These are phyloP conservation scores for Citrus reticulata DNA, from an alignment of 345 rosid genomes.

Conservation along the genomic window DNA sequence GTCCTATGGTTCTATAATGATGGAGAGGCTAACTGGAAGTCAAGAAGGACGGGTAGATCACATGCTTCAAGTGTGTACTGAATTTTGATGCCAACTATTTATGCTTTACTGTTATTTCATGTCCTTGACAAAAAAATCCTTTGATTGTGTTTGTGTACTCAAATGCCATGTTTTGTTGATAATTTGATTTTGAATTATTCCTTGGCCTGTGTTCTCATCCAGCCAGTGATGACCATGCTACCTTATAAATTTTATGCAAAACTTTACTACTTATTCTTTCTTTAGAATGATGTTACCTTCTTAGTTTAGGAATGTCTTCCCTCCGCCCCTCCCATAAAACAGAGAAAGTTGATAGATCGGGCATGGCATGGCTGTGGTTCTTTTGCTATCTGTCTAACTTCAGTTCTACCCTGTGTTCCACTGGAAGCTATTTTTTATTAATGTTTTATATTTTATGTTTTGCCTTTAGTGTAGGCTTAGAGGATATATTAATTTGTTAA, in stretches of 20 bases:
- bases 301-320: neutral
- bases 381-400: neutral
- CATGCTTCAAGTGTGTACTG: slow-evolving; percentile 72
- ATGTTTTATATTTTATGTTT: neutral
- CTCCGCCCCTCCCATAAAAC: neutral
- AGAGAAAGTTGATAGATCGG: neutral
- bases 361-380: neutral
- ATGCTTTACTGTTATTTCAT: neutral
- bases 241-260: neutral
- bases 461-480: neutral
- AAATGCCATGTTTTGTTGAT: neutral
- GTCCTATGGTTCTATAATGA: slow-evolving; percentile 83
- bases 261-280: neutral
- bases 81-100: neutral
- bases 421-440: neutral
- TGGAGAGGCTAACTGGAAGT: slow-evolving; percentile 75
- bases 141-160: too few relatives aligned
- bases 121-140: neutral
- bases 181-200: neutral
- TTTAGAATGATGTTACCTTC: neutral
- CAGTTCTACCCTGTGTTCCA: neutral
- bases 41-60: slow-evolving; percentile 86
- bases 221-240: neutral
- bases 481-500: neutral
- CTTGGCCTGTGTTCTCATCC: neutral